Evolutionary conservation across 2,329 filamentous ascomycete genomes (phyloP), one percentile per base, ranked within the genome.

Genomic region (Didymella pomorum): DNA sequence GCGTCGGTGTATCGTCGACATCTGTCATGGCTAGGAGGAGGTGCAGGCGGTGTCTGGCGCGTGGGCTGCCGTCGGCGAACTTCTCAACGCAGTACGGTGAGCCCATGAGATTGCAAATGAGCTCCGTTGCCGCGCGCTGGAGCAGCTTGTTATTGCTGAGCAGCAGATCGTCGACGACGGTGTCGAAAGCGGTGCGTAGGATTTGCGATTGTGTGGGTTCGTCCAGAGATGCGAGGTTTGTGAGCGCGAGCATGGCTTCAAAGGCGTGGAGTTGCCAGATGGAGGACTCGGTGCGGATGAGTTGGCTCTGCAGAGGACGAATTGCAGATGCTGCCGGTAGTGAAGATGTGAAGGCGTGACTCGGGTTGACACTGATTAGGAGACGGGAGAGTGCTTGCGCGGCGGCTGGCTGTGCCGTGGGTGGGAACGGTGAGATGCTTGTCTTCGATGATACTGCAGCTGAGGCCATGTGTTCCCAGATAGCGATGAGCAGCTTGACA

Each of bases 31-130:
- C 95, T 12, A 97, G 84, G 0, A 99, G 81, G 37, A 98, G 87
- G 71, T 96, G 90, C 41, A 98, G 78, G 0, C 94, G 84, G 52
- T 91, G 88, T 25, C 84, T 85, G 0, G 92, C 90, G 60, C 89
- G 85, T 25, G 84, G 82, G 0, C 52, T 86, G 14, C 83, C 84
- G 59, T 90, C 89, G 0, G 87, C 89, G 67, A 92, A 94, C 26
- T 90, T 83, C 1, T 84, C 82, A 3, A 91, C 82, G 18, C 89
- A 89, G 33, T 87, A 83, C 0, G 88, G 85, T 1, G 83, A 83
- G 56, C 89, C 88, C 72, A 92, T 89, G 16, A 99, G 83, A 71
- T 99, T 99, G 79, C 95, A 99, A 21, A 97, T 83, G 2, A 99
- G 83, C 76, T 99, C 93, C 25, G 92, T 91, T 0, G 92, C 86